Percentiles rank a stretch among this genome's conserved stretches.
phyloP scores from a whole-genome alignment of 352 stramenopile genomes.

The Phytophthora fragariaefolia region DNA sequence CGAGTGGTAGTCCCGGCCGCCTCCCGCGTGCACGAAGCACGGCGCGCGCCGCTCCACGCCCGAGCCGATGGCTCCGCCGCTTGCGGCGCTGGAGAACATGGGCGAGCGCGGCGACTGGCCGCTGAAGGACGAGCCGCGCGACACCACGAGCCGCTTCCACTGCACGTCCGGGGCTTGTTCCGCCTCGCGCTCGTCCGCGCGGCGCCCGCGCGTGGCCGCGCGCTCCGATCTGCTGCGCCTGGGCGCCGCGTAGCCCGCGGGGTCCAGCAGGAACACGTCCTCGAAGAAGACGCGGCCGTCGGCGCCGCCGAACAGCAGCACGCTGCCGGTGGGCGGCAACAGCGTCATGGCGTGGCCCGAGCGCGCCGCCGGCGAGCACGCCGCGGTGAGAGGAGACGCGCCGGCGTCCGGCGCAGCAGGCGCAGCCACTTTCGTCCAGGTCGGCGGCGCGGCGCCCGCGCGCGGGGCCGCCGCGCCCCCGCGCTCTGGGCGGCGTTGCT shows the following conservation, averaged over 20 bases:
- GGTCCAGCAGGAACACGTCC: conserved; percentile 69
- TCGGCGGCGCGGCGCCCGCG: conserved; percentile 7
- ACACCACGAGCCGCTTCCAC: conserved; percentile 67
- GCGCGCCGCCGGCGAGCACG: conserved; percentile 37
- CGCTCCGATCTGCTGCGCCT: background rate
- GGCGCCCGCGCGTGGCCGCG: conserved; percentile 9
- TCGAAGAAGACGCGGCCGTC: conserved; percentile 66
- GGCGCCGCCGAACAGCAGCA: conserved; percentile 70
- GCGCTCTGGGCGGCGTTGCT: conserved; percentile 7
- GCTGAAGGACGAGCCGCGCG: conserved; percentile 29
- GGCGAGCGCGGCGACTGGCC: conserved; percentile 23
- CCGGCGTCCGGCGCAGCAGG: background rate
- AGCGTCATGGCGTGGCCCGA: conserved; percentile 71
- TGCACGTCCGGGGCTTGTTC: conserved; percentile 22
- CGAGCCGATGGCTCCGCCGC: conserved; percentile 12
- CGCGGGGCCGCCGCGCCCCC: conserved; percentile 1
- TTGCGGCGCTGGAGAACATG: conserved; percentile 22
- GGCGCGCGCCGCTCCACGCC: conserved; percentile 12
- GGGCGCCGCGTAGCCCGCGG: conserved; percentile 25
- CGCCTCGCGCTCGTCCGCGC: background rate
- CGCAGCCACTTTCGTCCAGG: conserved; percentile 40
- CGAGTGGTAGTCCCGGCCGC: conserved; percentile 64
- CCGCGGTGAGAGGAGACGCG: background rate
- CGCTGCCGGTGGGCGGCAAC: conserved; percentile 47
- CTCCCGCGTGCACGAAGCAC: conserved; percentile 28